phyloP scores from a whole-genome alignment of 2,329 filamentous ascomycete genomes.

The Phialemonium atrogriseum region DNA sequence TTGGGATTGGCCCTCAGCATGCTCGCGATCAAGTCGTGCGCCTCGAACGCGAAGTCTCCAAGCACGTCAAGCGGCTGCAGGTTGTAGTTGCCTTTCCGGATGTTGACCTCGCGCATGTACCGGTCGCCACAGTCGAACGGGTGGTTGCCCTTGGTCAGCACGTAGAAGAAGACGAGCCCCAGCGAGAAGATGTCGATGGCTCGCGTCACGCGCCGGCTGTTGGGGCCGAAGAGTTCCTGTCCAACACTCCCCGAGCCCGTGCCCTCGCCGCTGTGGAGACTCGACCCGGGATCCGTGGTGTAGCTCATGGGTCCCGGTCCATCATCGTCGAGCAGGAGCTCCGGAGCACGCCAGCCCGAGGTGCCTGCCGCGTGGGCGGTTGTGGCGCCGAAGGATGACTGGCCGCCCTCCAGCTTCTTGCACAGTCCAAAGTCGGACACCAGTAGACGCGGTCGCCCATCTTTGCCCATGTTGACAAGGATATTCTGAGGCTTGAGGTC shows the following conservation, averaged over 20 bases:
- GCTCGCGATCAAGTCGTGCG: slow-evolving; percentile 72
- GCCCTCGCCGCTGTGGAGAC: slow-evolving; percentile 39
- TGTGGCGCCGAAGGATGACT: slow-evolving; percentile 90
- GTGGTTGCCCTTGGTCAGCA: slow-evolving; percentile 86
- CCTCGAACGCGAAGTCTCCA: slow-evolving; percentile 78
- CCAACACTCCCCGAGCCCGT: slow-evolving; percentile 6
- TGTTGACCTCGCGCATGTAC: slow-evolving; percentile 95
- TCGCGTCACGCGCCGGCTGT: slow-evolving; percentile 76
- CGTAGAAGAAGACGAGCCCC: slow-evolving; percentile 97
- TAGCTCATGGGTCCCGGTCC: slow-evolving; percentile 37
- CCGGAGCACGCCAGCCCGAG: slow-evolving; percentile 91
- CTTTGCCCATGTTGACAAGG: slow-evolving; percentile 66
- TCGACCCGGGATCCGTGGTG: slow-evolving; percentile 41
- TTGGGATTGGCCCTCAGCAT: slow-evolving; percentile 60
- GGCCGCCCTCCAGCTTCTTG: slow-evolving; percentile 91
- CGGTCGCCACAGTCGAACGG: slow-evolving; percentile 91
- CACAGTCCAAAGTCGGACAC: slow-evolving; percentile 97
- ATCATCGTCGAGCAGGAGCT: slow-evolving; percentile 78
- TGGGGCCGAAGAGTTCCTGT: slow-evolving; percentile 38
- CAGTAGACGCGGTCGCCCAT: slow-evolving; percentile 69
- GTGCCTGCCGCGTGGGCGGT: slow-evolving; percentile 91
- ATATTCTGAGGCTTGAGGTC: slow-evolving; percentile 98
- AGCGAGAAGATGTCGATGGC: slow-evolving; percentile 97
- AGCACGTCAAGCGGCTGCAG: slow-evolving; percentile 64
- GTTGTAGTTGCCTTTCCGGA: slow-evolving; percentile 78